phyloP scores from a whole-genome alignment of 345 rosid species.

The Durio zibethinus region DNA sequence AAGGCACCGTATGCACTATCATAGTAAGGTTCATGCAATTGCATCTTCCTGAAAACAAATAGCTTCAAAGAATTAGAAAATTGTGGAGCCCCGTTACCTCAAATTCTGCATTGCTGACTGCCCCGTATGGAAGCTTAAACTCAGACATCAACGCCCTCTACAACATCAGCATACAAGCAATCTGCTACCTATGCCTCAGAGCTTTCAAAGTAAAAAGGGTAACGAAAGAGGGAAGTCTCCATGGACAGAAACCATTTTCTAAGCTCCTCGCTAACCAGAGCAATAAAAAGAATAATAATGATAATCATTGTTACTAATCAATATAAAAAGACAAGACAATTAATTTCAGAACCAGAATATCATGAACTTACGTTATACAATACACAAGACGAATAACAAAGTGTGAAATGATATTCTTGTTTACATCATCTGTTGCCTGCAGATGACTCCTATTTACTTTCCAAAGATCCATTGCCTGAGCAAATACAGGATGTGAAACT shows the following conservation, averaged over 20 bases:
- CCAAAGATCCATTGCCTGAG: constrained; percentile 47
- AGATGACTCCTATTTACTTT: constrained; percentile 62
- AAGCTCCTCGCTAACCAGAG: constrained; percentile 64
- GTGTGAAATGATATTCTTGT: constrained; percentile 79
- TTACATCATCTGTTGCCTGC: constrained; percentile 39
- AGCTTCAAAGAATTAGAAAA: background rate
- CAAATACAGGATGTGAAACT: background rate
- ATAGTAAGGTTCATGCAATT: background rate
- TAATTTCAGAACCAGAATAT: background rate
- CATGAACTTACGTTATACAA: constrained; percentile 68
- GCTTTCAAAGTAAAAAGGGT: constrained; percentile 37
- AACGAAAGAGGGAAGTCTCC: constrained; percentile 76
- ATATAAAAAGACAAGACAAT: background rate
- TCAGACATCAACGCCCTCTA: constrained; percentile 64
- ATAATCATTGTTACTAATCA: background rate
- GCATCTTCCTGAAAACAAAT: background rate
- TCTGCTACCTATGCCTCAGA: constrained; percentile 56
- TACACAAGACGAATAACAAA: constrained; percentile 79
- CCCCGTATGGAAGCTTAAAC: constrained; percentile 62
- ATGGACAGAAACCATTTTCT: constrained; percentile 86
- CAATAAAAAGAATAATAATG: background rate
- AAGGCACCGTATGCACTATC: background rate
- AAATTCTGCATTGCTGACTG: constrained; percentile 53
- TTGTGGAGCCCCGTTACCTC: constrained; percentile 44
- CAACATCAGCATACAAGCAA: constrained; percentile 12